These are phyloP conservation scores for Pseudogymnoascus sp. DNA, from an alignment of 2,329 filamentous ascomycete genomes.

Conservation along the genomic window DNA sequence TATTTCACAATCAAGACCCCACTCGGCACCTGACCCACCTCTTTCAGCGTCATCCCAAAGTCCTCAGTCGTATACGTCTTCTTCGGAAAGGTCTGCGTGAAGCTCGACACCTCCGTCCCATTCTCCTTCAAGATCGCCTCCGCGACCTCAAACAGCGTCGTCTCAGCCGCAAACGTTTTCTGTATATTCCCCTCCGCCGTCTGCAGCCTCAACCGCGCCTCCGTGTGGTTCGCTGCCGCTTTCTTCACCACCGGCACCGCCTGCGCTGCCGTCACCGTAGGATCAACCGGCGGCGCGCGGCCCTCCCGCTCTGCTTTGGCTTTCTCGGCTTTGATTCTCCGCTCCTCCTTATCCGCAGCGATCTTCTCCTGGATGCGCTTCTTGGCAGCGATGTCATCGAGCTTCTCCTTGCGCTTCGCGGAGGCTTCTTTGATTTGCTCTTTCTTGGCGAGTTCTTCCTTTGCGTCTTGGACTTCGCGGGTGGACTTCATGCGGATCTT, in stretches of 20 bases:
- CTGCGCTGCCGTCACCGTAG: constrained; percentile 23
- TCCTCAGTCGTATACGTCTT: constrained; percentile 68
- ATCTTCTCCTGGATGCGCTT: constrained; percentile 88
- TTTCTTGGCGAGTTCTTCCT: constrained; percentile 80
- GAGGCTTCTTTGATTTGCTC: constrained; percentile 88
- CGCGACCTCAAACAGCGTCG: constrained; percentile 87
- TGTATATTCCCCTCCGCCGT: constrained; percentile 65
- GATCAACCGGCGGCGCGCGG: constrained; percentile 38
- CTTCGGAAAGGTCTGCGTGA: constrained; percentile 77
- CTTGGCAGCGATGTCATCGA: constrained; percentile 75
- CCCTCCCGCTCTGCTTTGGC: constrained; percentile 84
- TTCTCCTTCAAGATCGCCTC: constrained; percentile 60
- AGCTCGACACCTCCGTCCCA: constrained; percentile 61
- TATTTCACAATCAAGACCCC: constrained; percentile 74
- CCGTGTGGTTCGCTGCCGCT: constrained; percentile 52
- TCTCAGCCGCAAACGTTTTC: constrained; percentile 83
- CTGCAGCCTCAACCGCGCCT: constrained; percentile 75
- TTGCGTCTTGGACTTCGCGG: constrained; percentile 77
- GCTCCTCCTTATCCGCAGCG: constrained; percentile 85
- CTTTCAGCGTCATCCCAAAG: constrained; percentile 85
- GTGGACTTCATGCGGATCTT: constrained; percentile 77
- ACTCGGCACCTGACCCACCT: constrained; percentile 82
- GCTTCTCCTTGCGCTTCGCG: constrained; percentile 79
- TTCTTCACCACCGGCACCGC: constrained; percentile 37
- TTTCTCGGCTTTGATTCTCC: constrained; percentile 73